Conservation (phyloP, 176 grass and related monocot species). For the Dactylis glomerata region DNA sequence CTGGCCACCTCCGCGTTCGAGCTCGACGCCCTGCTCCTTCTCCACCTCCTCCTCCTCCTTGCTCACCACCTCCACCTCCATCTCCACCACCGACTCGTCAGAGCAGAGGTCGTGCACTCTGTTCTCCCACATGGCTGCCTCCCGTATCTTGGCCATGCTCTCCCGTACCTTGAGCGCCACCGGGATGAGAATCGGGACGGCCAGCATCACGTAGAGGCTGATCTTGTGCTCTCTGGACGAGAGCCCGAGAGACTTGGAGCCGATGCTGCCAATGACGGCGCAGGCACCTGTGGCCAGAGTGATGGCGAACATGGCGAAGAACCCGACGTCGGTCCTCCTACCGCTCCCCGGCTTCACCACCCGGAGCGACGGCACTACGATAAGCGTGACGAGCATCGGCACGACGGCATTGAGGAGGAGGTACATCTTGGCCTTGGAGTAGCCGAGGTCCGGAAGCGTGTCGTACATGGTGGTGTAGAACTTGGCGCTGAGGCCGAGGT, state of each 20-base stretch:
- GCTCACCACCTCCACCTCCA: neutral
- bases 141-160: conserved; percentile 38
- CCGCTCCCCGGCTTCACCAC: conserved; percentile 31
- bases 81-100: conserved; percentile 42
- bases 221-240: conserved; percentile 51
- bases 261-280: conserved; percentile 65
- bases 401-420: conserved; percentile 86
- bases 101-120: conserved; percentile 53
- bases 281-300: conserved; percentile 77
- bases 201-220: conserved; percentile 63
- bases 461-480: conserved; percentile 63
- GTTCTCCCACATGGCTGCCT: conserved; percentile 53
- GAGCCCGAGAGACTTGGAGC: conserved; percentile 41
- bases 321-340: conserved; percentile 21
- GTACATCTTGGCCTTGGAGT: conserved; percentile 46
- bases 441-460: conserved; percentile 17
- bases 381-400: conserved; percentile 52
- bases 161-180: conserved; percentile 39
- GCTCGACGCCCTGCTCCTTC: neutral
- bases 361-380: conserved; percentile 52
- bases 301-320: conserved; percentile 78
- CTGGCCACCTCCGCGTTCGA: conserved; percentile 3
- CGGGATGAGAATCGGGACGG: conserved; percentile 64
- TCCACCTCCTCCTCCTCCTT: neutral
- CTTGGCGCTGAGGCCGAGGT: conserved; percentile 92